A percentile compares a stretch with the other conserved stretches of the same genome.
phyloP scores from a whole-genome alignment of 306 rosid species.

The Cicer pinnatifidum region DNA sequence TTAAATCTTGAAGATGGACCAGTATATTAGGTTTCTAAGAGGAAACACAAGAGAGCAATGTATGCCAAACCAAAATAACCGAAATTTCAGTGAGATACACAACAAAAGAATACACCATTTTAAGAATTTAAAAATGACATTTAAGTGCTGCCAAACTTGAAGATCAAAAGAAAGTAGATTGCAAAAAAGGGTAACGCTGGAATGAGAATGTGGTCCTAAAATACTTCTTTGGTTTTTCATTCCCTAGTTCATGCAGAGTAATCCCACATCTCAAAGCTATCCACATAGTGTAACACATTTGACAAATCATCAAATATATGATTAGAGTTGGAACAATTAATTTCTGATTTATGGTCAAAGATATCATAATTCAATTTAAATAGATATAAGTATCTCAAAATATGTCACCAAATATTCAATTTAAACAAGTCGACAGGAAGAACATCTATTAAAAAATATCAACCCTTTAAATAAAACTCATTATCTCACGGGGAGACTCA shows the following conservation, averaged over 20 bases:
- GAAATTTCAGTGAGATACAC: constrained; percentile 41
- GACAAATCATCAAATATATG: neutral
- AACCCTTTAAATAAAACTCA: neutral
- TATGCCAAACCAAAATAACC: constrained; percentile 17
- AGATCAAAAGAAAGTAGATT: neutral
- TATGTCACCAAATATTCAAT: too few species aligned
- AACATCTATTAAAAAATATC: neutral
- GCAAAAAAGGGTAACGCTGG: constrained; percentile 1
- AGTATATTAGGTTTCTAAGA: neutral
- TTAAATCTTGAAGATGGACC: neutral
- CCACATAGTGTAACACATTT: neutral
- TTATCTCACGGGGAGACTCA: too few species aligned
- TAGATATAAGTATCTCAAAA: too few species aligned
- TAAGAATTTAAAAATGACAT: constrained; percentile 11
- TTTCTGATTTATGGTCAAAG: too few species aligned
- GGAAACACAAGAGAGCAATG: constrained; percentile 16
- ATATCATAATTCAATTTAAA: too few species aligned
- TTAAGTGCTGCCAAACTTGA: constrained; percentile 32
- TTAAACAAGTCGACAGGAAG: neutral
- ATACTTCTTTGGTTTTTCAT: constrained; percentile 13
- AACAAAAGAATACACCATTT: constrained; percentile 31
- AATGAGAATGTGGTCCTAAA: constrained; percentile 30
- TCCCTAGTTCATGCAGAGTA: neutral
- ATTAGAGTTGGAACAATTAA: neutral
- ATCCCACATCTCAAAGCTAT: neutral